Percentiles rank a stretch among this genome's conserved stretches.
These are phyloP conservation scores for Colletotrichum musae DNA, from an alignment of 2,329 filamentous ascomycete species.

Conservation along the genomic window DNA sequence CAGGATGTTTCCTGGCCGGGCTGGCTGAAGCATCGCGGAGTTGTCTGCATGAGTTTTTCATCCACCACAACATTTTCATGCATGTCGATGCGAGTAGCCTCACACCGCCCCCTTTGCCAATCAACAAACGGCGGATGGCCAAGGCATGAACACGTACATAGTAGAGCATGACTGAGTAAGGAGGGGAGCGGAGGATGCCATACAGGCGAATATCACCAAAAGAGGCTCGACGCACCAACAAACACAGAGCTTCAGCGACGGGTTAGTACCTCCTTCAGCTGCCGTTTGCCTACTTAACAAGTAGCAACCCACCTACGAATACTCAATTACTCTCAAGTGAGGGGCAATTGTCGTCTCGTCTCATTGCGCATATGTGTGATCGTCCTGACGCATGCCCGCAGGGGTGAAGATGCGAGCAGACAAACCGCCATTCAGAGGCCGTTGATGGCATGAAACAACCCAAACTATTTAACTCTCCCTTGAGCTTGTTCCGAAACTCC, in stretches of 20 bases:
- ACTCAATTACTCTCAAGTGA: conserved; percentile 10
- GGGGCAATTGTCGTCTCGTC: conserved; percentile 20
- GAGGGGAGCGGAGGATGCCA: neutral
- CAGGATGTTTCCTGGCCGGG: neutral
- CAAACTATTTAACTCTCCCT: conserved; percentile 27
- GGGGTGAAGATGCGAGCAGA: neutral
- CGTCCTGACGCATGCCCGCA: conserved; percentile 1
- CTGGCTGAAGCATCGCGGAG: neutral
- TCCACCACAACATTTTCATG: no score
- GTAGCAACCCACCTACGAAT: no score
- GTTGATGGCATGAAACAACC: conserved; percentile 37
- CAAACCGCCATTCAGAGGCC: conserved; percentile 12
- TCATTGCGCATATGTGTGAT: conserved; percentile 8
- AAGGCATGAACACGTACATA: neutral
- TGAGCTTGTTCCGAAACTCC: conserved; percentile 25
- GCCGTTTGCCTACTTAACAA: no score
- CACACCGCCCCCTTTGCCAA: neutral
- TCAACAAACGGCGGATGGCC: neutral
- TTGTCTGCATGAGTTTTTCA: no score
- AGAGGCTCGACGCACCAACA: neutral
- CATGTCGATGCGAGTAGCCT: neutral
- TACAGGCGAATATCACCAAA: neutral
- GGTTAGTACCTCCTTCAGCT: no score
- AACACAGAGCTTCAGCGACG: neutral
- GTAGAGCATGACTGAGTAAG: neutral